Conservation (phyloP, 768 basidiomycete species). For the Udeniomyces megalosporus region DNA sequence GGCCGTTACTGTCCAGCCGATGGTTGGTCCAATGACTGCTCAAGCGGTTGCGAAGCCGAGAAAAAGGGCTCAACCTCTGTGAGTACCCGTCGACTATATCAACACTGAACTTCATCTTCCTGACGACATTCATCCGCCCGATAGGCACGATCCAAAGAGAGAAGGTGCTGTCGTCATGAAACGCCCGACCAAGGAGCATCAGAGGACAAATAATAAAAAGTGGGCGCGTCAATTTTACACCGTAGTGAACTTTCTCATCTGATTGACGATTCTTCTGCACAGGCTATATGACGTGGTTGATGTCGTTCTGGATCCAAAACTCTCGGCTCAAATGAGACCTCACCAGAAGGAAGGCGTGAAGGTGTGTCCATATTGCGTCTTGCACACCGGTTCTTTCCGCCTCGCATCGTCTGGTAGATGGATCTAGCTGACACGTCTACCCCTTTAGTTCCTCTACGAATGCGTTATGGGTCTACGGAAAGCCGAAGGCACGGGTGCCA, state of each 20-base stretch:
- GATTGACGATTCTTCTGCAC: constrained; percentile 19
- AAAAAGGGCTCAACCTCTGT: not conserved
- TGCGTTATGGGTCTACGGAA: constrained; percentile 85
- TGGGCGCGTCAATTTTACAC: constrained; percentile 23
- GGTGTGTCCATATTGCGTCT: constrained; percentile 19
- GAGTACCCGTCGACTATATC: not conserved
- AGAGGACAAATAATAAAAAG: constrained; percentile 55
- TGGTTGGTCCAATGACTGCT: too few species aligned
- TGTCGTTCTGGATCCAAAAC: constrained; percentile 80
- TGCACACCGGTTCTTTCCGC: not conserved
- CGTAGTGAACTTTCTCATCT: constrained; percentile 25
- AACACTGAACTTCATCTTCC: too few species aligned
- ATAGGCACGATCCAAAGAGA: constrained; percentile 48
- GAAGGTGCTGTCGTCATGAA: constrained; percentile 74
- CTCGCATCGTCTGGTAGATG: not conserved
- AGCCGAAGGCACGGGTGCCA: constrained; percentile 79
- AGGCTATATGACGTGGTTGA: constrained; percentile 47
- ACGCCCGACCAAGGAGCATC: constrained; percentile 50
- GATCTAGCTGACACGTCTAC: not conserved
- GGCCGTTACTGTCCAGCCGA: too few species aligned
- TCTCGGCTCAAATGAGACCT: constrained; percentile 56
- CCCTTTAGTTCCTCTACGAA: constrained; percentile 65
- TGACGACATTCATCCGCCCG: not conserved
- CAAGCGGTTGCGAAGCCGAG: too few species aligned
- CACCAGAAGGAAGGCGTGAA: constrained; percentile 72